Conservation (phyloP, 148 eudicot genomes). For the Vaccinium vitisidaea region DNA sequence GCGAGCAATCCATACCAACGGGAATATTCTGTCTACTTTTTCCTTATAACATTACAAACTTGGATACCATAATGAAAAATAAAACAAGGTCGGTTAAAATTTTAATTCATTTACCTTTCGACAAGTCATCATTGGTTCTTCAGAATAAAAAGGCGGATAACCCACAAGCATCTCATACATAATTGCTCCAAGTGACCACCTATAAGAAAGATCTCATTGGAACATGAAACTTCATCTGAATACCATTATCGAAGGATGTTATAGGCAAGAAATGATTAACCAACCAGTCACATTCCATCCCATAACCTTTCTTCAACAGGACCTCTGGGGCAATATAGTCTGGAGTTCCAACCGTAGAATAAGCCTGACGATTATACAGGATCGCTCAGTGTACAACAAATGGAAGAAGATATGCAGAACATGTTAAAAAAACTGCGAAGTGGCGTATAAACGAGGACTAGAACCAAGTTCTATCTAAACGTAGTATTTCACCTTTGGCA, state of each 20-base stretch:
- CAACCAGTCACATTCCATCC: constrained; percentile 37
- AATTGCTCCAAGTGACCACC: constrained; percentile 48
- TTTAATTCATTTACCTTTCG: constrained; percentile 22
- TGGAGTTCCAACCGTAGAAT: constrained; percentile 31
- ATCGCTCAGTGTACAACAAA: not conserved
- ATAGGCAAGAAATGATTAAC: not conserved
- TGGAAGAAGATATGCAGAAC: not conserved
- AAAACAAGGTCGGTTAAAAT: not conserved
- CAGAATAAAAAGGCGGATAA: constrained; percentile 43
- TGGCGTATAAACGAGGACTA: not conserved
- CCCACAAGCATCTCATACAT: constrained; percentile 47
- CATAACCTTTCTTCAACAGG: constrained; percentile 34
- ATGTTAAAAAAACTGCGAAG: not conserved
- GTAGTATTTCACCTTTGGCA: not conserved
- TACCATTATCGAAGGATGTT: not conserved
- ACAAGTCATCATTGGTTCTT: constrained; percentile 37
- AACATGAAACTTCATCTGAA: not conserved
- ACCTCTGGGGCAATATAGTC: constrained; percentile 36
- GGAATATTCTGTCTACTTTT: not conserved
- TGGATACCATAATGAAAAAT: not conserved
- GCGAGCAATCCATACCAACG: not conserved
- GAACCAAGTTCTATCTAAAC: not conserved
- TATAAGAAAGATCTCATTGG: constrained; percentile 6
- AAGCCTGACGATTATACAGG: constrained; percentile 12
- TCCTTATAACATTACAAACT: not conserved